Evolutionary conservation across 1,284 basidiomycete genomes (phyloP).

Genomic region (Tilletia setariae): DNA sequence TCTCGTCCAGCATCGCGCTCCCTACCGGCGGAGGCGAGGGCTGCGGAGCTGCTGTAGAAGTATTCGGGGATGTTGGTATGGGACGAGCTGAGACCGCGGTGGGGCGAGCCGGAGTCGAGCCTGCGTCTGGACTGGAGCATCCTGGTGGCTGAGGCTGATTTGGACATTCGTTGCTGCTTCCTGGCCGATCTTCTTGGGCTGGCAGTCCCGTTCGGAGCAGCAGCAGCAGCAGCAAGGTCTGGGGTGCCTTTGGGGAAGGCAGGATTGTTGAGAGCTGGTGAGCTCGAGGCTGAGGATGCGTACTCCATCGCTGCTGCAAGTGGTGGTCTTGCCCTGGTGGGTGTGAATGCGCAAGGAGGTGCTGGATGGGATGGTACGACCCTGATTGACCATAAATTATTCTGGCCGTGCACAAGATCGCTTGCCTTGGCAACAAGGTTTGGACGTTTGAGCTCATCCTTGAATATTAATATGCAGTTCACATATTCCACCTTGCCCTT

Average conservation of each 20-base stretch:
- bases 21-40: neutral
- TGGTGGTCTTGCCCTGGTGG: too few species aligned
- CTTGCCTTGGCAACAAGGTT: too few species aligned
- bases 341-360: too few species aligned
- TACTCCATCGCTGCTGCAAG: too few species aligned
- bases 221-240: neutral
- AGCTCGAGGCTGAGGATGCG: neutral
- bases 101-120: neutral
- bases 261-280: neutral
- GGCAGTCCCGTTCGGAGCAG: neutral
- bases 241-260: neutral
- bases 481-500: too few species aligned
- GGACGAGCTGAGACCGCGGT: neutral
- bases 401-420: too few species aligned
- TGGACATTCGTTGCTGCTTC: neutral
- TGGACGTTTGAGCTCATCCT: too few species aligned
- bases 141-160: neutral
- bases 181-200: neutral
- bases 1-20: conserved; percentile 7
- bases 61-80: neutral
- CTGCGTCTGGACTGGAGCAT: neutral
- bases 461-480: too few species aligned
- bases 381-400: too few species aligned
- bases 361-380: too few species aligned
- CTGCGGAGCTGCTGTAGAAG: conserved; percentile 7